These are phyloP conservation scores for Scytalidium sp. DNA, from an alignment of 2,329 filamentous ascomycete species.

Conservation along the genomic window DNA sequence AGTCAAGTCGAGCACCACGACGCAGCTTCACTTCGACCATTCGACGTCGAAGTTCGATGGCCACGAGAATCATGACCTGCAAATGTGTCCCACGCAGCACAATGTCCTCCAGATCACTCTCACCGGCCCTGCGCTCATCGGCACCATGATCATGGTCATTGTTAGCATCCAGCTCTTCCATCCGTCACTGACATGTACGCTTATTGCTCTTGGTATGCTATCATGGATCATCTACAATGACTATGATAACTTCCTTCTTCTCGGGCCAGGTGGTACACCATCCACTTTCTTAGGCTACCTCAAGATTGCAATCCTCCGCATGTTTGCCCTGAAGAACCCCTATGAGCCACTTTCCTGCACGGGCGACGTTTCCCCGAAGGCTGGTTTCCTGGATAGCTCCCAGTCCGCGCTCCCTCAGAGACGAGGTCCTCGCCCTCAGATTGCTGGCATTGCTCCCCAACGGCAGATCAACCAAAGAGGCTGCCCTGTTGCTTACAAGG, in stretches of 20 bases:
- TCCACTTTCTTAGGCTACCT: slow-evolving; percentile 71
- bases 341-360: slow-evolving; percentile 55
- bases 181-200: slow-evolving; percentile 42
- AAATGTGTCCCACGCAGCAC: slow-evolving; percentile 19
- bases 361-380: slow-evolving; percentile 45
- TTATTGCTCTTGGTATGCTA: slow-evolving; percentile 48
- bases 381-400: slow-evolving; percentile 52
- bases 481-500: slow-evolving; percentile 48
- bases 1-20: slow-evolving; percentile 8
- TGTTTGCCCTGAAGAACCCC: slow-evolving; percentile 71
- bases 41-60: neutral
- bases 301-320: slow-evolving; percentile 66
- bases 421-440: slow-evolving; percentile 59
- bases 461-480: slow-evolving; percentile 71
- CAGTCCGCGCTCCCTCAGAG: slow-evolving; percentile 55
- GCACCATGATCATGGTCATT: slow-evolving; percentile 52
- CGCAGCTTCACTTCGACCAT: neutral
- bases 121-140: slow-evolving; percentile 21
- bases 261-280: slow-evolving; percentile 79
- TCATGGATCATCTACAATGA: slow-evolving; percentile 58
- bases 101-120: slow-evolving; percentile 24
- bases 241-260: slow-evolving; percentile 71
- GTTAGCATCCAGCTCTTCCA: slow-evolving; percentile 50
- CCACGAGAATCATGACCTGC: neutral
- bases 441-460: slow-evolving; percentile 78